Base-by-base conservation (phyloP, 2,329 filamentous ascomycete genomes). In the Cordyceps militaris region DNA sequence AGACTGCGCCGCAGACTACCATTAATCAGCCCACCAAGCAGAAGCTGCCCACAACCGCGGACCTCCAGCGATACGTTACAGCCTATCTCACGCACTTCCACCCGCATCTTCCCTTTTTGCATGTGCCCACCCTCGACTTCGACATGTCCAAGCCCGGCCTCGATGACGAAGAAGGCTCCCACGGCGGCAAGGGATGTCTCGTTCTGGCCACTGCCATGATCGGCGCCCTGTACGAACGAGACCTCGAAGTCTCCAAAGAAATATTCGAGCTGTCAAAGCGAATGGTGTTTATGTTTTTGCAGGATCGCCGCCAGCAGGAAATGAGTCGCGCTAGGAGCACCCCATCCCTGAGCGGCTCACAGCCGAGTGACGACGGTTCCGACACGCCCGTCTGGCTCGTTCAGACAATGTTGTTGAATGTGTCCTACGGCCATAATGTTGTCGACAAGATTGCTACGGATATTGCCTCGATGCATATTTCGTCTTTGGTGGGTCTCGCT, bases 381-480 rank as follows among this genome's bases (percentile, higher is more conserved):
- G 85, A 90, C 63, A 93, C 92, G 2, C 93, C 93, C 0, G 79
- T 97, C 42, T 97, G 93, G 92, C 80, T 99, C 26, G 91, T 97
- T 16, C 94, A 97, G 72, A 91, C 93, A 0, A 97, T 97, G 93
- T 78, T 97, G 9, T 79, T 99, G 52, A 97, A 96, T 68, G 89
- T 97, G 38, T 89, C 97, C 16, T 97, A 96, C 69, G 93, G 93
- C 14, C 90, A 97, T 71, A 95, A 96, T 64, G 96, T 91, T 69
- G 91, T 89, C 38, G 93, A 97, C 70, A 93, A 95, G 74, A 87
- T 85, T 56, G 88, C 91, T 23, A 91, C 89, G 60, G 91, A 97
- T 69, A 95, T 96, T 66, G 93, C 93, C 1, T 92, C 88, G 62
- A 96, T 89, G 1, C 93, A 97, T 69, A 95, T 90, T 69, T 89